A percentile compares a stretch with the other conserved stretches of the same genome.
Evolutionary conservation across 495 filamentous ascomycete genomes (phyloP).

Genomic region (Cetradonia linearis): DNA sequence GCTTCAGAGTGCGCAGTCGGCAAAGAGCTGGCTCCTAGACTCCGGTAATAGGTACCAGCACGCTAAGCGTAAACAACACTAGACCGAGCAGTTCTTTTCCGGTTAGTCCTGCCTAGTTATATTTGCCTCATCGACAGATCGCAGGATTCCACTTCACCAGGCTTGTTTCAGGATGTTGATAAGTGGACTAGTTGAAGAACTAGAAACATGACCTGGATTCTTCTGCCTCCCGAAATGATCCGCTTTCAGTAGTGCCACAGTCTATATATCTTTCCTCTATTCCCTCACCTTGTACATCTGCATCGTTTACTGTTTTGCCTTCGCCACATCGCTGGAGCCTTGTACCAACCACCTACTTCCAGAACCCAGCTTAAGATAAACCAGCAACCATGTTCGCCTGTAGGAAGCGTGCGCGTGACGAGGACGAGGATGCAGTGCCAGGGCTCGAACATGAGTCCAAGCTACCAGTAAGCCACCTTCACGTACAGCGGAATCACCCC

Average conservation of each 20-base stretch:
- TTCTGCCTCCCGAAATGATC: slow-evolving; percentile 16
- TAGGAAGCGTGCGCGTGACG: slow-evolving; percentile 24
- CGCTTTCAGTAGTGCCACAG: slow-evolving; percentile 8
- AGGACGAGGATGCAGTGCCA: slow-evolving; percentile 21
- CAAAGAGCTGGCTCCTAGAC: background rate
- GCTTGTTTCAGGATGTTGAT: slow-evolving; percentile 12
- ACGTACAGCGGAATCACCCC: background rate
- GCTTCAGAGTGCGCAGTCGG: background rate
- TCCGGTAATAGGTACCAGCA: background rate
- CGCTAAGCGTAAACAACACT: background rate
- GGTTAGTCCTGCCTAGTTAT: background rate
- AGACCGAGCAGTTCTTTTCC: background rate
- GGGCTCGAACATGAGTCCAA: slow-evolving; percentile 13
- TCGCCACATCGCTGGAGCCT: background rate
- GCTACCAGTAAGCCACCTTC: slow-evolving; percentile 1
- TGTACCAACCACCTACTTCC: background rate
- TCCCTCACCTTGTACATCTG: slow-evolving; percentile 13
- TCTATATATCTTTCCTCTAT: too few relatives aligned
- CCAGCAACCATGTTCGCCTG: slow-evolving; percentile 16
- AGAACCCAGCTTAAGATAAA: background rate
- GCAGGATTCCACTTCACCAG: too few relatives aligned
- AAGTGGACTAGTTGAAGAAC: background rate
- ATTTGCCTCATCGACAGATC: slow-evolving; percentile 5
- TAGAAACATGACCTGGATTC: background rate
- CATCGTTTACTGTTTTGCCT: background rate